Evolutionary conservation across 2,329 filamentous ascomycete species (phyloP).

Genomic region (Alternaria arborescens): DNA sequence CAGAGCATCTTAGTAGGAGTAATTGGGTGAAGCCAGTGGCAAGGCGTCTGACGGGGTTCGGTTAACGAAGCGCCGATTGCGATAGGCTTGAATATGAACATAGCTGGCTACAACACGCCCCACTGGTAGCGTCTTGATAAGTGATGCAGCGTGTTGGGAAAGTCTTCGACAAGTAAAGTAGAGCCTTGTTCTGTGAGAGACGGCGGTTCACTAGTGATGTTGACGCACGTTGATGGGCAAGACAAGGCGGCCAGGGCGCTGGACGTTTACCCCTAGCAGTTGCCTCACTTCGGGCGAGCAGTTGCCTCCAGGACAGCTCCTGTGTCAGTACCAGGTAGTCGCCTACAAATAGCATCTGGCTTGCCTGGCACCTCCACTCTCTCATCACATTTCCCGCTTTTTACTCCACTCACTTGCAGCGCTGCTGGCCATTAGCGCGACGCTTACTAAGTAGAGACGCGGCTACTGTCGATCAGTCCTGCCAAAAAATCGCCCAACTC

Average conservation of each 20-base stretch:
- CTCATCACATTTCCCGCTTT: constrained; percentile 12
- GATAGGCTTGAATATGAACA: constrained; percentile 9
- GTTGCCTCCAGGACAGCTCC: constrained; percentile 14
- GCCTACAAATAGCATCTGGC: constrained; percentile 14
- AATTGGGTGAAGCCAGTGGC: constrained; percentile 14
- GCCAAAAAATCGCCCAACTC: constrained; percentile 40
- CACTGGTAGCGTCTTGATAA: not conserved
- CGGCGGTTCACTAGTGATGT: constrained; percentile 5
- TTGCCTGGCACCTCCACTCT: constrained; percentile 5
- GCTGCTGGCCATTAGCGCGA: constrained; percentile 33
- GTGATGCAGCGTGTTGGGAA: not conserved
- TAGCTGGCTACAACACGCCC: not conserved
- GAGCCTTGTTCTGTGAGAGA: not conserved
- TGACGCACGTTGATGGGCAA: constrained; percentile 15
- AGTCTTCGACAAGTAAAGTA: not conserved
- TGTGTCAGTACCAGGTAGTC: constrained; percentile 3
- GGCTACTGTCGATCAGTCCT: constrained; percentile 44
- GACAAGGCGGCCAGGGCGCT: constrained; percentile 22
- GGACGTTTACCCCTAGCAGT: constrained; percentile 17
- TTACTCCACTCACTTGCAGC: constrained; percentile 35
- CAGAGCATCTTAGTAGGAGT: constrained; percentile 33
- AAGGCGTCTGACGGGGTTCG: constrained; percentile 13
- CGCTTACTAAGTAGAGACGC: constrained; percentile 41
- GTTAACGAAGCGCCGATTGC: constrained; percentile 16
- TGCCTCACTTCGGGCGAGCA: constrained; percentile 26